A percentile compares a stretch with the other conserved stretches of the same genome.
Evolutionary conservation across 2,329 filamentous ascomycete species (phyloP).

Genomic region (Colletotrichum siamense): DNA sequence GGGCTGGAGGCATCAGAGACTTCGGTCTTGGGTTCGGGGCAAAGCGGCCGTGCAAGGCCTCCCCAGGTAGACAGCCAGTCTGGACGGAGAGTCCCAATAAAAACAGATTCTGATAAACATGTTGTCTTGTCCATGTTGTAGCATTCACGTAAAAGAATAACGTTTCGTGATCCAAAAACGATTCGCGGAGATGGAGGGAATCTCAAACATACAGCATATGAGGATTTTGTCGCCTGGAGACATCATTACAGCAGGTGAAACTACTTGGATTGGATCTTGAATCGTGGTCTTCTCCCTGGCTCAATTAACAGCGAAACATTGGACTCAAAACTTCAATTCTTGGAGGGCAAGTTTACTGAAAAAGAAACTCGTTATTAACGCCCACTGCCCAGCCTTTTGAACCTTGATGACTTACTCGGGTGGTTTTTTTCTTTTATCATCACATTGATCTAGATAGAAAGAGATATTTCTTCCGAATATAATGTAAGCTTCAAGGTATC

Average conservation of each 20-base stretch:
- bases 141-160: neutral
- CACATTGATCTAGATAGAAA: neutral
- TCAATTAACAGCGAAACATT: neutral
- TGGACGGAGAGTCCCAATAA: slow-evolving; percentile 46
- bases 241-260: neutral
- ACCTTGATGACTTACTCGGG: neutral
- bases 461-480: neutral
- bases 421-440: no score
- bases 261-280: neutral
- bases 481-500: neutral
- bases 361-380: neutral
- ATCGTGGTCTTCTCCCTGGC: neutral
- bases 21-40: slow-evolving; percentile 39
- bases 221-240: neutral
- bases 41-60: slow-evolving; percentile 30
- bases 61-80: slow-evolving; percentile 36
- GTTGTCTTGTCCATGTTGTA: neutral
- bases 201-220: neutral
- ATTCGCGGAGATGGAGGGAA: neutral
- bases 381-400: neutral
- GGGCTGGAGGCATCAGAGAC: slow-evolving; percentile 32
- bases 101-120: slow-evolving; percentile 35
- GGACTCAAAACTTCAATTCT: neutral
- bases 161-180: neutral
- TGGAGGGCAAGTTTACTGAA: neutral